Conservation (phyloP, 257 asterid genomes). For the Cynanchum wilfordii region DNA sequence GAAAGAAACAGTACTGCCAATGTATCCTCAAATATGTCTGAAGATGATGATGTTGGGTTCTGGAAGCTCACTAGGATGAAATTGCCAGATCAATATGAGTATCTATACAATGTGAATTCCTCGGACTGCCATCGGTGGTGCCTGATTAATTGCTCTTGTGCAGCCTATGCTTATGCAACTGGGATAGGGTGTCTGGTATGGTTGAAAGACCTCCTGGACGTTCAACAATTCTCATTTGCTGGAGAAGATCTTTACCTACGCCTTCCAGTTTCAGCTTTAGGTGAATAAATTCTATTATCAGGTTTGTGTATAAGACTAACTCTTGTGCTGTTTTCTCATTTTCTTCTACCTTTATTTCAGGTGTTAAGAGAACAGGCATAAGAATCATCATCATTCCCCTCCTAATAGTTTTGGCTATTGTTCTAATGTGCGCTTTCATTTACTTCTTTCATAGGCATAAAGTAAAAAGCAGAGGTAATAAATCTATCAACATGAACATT, state of each 20-base stretch:
- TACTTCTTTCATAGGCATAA: constrained; percentile 12
- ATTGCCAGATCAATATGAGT: constrained; percentile 26
- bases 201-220: constrained; percentile 23
- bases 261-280: constrained; percentile 20
- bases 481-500: neutral
- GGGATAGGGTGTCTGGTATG: constrained; percentile 34
- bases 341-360: constrained; percentile 9
- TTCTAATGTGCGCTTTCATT: constrained; percentile 2
- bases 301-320: neutral
- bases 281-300: neutral
- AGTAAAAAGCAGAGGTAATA: constrained; percentile 9
- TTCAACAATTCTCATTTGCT: constrained; percentile 13
- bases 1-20: constrained; percentile 5
- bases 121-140: constrained; percentile 18
- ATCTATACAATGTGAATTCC: constrained; percentile 9
- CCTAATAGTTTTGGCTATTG: neutral
- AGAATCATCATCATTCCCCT: constrained; percentile 14
- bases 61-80: constrained; percentile 20
- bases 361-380: neutral
- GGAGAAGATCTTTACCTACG: constrained; percentile 29
- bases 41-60: constrained; percentile 19
- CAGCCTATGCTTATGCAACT: constrained; percentile 28
- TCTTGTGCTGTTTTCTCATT: neutral
- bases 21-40: neutral
- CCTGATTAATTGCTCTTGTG: constrained; percentile 32